phyloP scores from a whole-genome alignment of 129 eudicot species.

The Helianthus tuberosus region DNA sequence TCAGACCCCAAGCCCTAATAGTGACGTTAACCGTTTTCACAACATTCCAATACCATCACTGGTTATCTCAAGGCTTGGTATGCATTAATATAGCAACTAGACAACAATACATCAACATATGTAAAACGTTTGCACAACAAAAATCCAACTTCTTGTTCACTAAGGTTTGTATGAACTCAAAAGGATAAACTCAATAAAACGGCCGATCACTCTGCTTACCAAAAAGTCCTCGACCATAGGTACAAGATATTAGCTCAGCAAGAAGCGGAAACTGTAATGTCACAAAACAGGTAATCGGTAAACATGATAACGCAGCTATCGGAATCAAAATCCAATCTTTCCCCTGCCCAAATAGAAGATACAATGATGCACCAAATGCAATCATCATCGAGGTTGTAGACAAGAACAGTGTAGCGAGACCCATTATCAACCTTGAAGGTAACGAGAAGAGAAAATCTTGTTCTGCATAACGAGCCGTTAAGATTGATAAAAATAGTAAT shows the following conservation, averaged over 20 bases:
- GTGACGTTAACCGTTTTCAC: too few relatives aligned
- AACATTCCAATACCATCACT: too few relatives aligned
- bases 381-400: conserved; percentile 47
- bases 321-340: conserved; percentile 39
- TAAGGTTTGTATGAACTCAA: not conserved
- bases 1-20: too few relatives aligned
- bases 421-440: conserved; percentile 41
- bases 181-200: conserved; percentile 23
- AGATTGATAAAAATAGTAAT: conserved; percentile 40
- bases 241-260: conserved; percentile 39
- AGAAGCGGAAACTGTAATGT: conserved; percentile 45
- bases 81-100: too few relatives aligned
- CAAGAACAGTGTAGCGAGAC: conserved; percentile 38
- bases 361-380: conserved; percentile 37
- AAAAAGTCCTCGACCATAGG: conserved; percentile 41
- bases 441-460: conserved; percentile 40
- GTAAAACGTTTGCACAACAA: conserved; percentile 10
- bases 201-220: conserved; percentile 40
- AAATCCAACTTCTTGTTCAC: not conserved
- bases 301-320: conserved; percentile 33
- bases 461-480: conserved; percentile 49
- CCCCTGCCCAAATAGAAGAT: conserved; percentile 40
- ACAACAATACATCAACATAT: not conserved
- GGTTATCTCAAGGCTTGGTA: too few relatives aligned
- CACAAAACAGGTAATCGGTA: conserved; percentile 42